Percentiles rank a stretch among this genome's conserved stretches.
Evolutionary conservation across 495 filamentous ascomycete species (phyloP).

Genomic region (Recurvomyces mirabilis): DNA sequence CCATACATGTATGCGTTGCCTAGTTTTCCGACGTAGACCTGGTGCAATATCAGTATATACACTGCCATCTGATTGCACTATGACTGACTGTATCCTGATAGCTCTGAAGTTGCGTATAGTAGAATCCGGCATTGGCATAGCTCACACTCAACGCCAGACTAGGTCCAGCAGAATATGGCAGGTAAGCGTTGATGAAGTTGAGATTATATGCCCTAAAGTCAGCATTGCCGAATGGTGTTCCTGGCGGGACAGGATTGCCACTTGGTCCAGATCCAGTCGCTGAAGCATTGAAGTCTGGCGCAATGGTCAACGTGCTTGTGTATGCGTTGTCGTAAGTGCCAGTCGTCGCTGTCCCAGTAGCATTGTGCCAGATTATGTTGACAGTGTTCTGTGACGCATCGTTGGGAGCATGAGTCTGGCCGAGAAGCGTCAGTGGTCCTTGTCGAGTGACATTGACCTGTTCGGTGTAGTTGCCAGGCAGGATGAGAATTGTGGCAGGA

Average conservation of each 20-base stretch:
- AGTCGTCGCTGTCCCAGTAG: constrained; percentile 35
- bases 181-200: constrained; percentile 47
- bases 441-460: constrained; percentile 50
- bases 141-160: constrained; percentile 45
- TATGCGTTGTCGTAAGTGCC: constrained; percentile 44
- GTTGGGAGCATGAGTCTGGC: constrained; percentile 37
- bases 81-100: constrained; percentile 43
- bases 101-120: constrained; percentile 45
- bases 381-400: constrained; percentile 37
- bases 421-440: constrained; percentile 44
- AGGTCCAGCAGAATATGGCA: constrained; percentile 41
- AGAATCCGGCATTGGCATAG: constrained; percentile 49
- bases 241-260: constrained; percentile 43
- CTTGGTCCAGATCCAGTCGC: constrained; percentile 46
- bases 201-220: constrained; percentile 52
- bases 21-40: constrained; percentile 49
- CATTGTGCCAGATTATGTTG: constrained; percentile 39
- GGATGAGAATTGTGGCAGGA: constrained; percentile 43
- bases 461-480: constrained; percentile 45
- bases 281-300: constrained; percentile 45
- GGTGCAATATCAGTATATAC: too few species aligned
- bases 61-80: too few species aligned
- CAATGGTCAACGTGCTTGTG: constrained; percentile 43
- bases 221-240: constrained; percentile 45
- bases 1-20: constrained; percentile 49